Evolutionary conservation across 176 grass and related monocot genomes (phyloP), one percentile per base, ranked within the genome.

Genomic region (Elaeis guineensis): DNA sequence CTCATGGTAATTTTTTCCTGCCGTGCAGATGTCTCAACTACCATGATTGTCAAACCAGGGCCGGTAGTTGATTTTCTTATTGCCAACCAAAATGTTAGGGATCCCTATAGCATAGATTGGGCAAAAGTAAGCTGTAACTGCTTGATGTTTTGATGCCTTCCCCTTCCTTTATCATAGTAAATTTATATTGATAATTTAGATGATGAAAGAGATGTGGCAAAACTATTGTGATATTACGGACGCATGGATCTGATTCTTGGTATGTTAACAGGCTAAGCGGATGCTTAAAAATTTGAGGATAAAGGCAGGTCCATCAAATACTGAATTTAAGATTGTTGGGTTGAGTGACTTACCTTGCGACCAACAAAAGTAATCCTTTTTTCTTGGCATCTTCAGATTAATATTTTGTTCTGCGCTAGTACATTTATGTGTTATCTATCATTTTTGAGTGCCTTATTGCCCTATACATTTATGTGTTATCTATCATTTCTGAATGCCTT

Each of bases 41-140:
- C 92, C 1, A 97, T 97, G 92, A 97, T 97, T 24, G 87, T 97
- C 21, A 90, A 72, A 70, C 92, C 87, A 19, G 92, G 92, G 19
- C 80, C 83, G 1, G 92, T 97, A 21, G 23, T 97, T 25, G 83
- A 97, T 51, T 97, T 97, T 64, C 66, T 97, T 26, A 19, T 97
- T n/a, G 65, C 64, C 5, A 97, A 91, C 51, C 87, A 91, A 66
- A 97, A 85, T 30, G 75, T 77, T 26, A 60, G 52, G 6, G 52
- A 90, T 64, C 92, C 86, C 17, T 50, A 67, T 20, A 54, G 69
- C 30, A 65, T 97, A 54, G 92, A 97, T 49, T 96, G 92, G 87
- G 16, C 53, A 2, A 97, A 91, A 70, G 92, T 83, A 66, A 55
- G 59, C 44, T 30, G 52, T 17, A 16, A 7, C 50, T 25, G 26